Percentiles rank a stretch among this genome's conserved stretches.
Conservation (phyloP, 352 stramenopile species). For the Globisporangium paddicum region DNA sequence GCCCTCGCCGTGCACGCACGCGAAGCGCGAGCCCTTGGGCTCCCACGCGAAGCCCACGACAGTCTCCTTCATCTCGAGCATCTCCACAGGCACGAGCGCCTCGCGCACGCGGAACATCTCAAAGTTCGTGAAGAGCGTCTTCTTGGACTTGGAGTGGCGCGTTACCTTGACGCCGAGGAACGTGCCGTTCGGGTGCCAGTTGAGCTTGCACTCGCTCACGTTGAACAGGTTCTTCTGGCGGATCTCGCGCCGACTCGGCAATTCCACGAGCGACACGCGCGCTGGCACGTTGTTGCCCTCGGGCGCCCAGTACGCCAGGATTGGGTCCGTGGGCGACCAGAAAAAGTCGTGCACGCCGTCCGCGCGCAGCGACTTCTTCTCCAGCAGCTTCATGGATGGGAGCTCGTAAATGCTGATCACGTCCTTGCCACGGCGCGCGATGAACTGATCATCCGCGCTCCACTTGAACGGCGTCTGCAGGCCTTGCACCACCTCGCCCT, state of each 20-base stretch:
- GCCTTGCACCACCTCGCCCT: conserved; percentile 72
- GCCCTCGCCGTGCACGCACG: conserved; percentile 94
- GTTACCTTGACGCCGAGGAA: conserved; percentile 91
- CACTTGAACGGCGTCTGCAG: conserved; percentile 93
- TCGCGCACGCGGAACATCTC: conserved; percentile 97
- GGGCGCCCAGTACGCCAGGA: conserved; percentile 96
- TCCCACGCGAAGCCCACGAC: conserved; percentile 97
- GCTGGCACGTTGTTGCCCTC: conserved; percentile 94
- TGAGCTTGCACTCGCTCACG: conserved; percentile 92
- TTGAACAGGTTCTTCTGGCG: conserved; percentile 99
- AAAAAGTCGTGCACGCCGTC: conserved; percentile 97
- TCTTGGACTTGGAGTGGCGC: conserved; percentile 92
- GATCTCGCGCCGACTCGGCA: conserved; percentile 94
- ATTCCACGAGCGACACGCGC: conserved; percentile 95
- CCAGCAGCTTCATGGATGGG: conserved; percentile 95
- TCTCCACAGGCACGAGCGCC: conserved; percentile 95
- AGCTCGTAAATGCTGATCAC: conserved; percentile 94
- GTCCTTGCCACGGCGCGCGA: conserved; percentile 93
- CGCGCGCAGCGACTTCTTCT: conserved; percentile 95
- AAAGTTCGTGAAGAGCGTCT: conserved; percentile 99
- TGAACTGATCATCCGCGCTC: conserved; percentile 94
- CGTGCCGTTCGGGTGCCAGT: conserved; percentile 96
- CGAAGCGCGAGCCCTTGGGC: conserved; percentile 94
- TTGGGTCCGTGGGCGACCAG: conserved; percentile 94
- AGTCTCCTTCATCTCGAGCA: conserved; percentile 96